These are phyloP conservation scores for Jaltomata sinuosa DNA, from an alignment of 257 asterid genomes.

Conservation along the genomic window DNA sequence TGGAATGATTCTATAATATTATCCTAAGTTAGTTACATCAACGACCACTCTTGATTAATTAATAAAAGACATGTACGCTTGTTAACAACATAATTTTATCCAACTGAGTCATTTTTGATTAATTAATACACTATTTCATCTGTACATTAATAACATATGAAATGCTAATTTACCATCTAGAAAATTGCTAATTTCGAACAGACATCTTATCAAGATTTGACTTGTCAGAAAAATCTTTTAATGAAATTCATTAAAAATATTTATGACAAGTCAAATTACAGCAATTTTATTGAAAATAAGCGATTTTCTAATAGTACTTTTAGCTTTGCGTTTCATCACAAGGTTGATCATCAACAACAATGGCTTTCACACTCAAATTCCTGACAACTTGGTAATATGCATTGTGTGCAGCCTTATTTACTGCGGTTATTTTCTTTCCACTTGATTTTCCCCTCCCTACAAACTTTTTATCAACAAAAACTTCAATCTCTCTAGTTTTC, in stretches of 20 bases:
- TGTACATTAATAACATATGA: neutral
- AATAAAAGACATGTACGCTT: too few species aligned
- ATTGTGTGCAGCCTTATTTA: slow-evolving; percentile 32
- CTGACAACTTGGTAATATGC: slow-evolving; percentile 5
- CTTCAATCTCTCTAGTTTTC: slow-evolving; percentile 17
- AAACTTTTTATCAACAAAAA: neutral
- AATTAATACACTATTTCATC: too few species aligned
- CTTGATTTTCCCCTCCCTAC: slow-evolving; percentile 22
- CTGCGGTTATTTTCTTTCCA: slow-evolving; percentile 20
- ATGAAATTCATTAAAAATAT: neutral
- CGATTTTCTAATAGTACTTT: neutral
- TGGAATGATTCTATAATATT: neutral
- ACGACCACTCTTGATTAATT: too few species aligned
- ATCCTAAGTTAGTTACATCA: too few species aligned
- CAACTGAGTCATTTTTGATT: too few species aligned
- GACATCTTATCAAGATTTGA: neutral
- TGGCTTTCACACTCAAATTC: neutral
- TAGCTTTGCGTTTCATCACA: neutral
- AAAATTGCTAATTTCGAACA: too few species aligned
- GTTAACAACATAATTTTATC: too few species aligned
- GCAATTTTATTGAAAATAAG: neutral
- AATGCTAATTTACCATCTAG: neutral
- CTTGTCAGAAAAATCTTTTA: neutral
- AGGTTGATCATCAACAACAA: neutral
- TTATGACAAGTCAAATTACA: neutral